phyloP scores from a whole-genome alignment of 179 eudicot genomes.

The Amaranthus tricolor region DNA sequence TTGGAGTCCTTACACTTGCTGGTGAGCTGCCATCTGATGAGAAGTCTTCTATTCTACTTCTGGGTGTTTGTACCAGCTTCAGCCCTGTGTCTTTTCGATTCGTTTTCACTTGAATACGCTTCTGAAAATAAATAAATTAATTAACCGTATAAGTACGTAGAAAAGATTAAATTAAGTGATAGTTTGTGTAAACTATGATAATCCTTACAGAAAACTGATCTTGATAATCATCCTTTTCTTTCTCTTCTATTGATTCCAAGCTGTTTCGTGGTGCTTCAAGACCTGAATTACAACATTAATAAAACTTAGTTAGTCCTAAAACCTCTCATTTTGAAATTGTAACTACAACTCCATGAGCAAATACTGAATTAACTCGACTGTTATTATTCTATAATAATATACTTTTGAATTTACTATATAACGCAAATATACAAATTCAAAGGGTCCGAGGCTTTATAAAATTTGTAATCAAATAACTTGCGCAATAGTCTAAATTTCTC shows the following conservation, averaged over 20 bases:
- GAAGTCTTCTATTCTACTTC: constrained; percentile 30
- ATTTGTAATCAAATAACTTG: neutral
- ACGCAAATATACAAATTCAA: too few species aligned
- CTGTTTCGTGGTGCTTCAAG: constrained; percentile 90
- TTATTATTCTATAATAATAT: too few species aligned
- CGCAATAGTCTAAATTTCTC: neutral
- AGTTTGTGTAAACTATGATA: neutral
- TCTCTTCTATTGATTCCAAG: constrained; percentile 54
- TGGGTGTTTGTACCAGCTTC: constrained; percentile 33
- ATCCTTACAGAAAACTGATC: constrained; percentile 42
- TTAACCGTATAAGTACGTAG: neutral
- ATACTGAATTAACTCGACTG: too few species aligned
- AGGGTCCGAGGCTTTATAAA: too few species aligned
- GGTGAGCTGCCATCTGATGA: constrained; percentile 49
- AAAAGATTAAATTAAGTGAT: neutral
- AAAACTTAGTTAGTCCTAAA: too few species aligned
- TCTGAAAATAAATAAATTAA: constrained; percentile 23
- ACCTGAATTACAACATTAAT: constrained; percentile 40
- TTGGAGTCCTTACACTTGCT: constrained; percentile 70
- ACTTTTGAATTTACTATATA: too few species aligned
- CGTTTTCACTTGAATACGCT: constrained; percentile 53
- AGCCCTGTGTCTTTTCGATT: constrained; percentile 37
- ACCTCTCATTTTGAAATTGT: neutral
- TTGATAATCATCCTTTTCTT: constrained; percentile 25
- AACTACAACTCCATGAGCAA: too few species aligned